Base-by-base conservation (phyloP, 768 basidiomycete genomes). In the Leccinum incarnatum region DNA sequence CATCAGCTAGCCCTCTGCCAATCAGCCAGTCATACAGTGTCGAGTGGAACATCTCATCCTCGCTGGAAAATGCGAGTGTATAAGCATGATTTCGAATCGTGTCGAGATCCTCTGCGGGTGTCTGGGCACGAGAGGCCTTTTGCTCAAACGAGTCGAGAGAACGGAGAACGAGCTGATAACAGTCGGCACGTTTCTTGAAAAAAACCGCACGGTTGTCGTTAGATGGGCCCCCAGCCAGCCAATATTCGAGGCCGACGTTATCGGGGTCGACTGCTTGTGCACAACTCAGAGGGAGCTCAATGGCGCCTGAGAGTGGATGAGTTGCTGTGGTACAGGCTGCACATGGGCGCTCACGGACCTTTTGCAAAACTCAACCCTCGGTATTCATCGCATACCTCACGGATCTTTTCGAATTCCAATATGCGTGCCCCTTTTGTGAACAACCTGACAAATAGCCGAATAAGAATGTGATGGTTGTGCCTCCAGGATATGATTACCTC, bases 21-120 rank as follows among this genome's bases (percentile, higher is more conserved):
- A 97, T 89, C 51, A 95, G 78, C 97, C 97, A 98, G 65, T 97
- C 93, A 68, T 99, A 99, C 58, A 99, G 72, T 17, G 86, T 87
- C 32, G 89, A 93, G 74, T 98, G 95, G 76, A 98, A 98, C 76
- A 95, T 84, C 65, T 94, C 88, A 71, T 98, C 97, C 32, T 89
- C 83, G 65, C 88, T 87, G 6, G 84, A 78, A 57, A 98, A 88
- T 1, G 93, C 92, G 57, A 95, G 80, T 36, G 89, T 86, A 70
- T 95, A 97, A 0, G 95, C 94, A 68, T 91, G 88, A 51, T 81
- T 83, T 54, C 91, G 83, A n/a, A 91, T 84, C 12, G 83, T 78
- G 61, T 93, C 90, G 7, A 83, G 81, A 51, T 87, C 84, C 36
- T 82, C 81, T 19, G 72, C 63, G 51, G 72, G 53, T 29, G 74